Evolutionary conservation across 352 stramenopile species (phyloP), one percentile per base, ranked within the genome.

Genomic region (Globisporangium cederbergense): DNA sequence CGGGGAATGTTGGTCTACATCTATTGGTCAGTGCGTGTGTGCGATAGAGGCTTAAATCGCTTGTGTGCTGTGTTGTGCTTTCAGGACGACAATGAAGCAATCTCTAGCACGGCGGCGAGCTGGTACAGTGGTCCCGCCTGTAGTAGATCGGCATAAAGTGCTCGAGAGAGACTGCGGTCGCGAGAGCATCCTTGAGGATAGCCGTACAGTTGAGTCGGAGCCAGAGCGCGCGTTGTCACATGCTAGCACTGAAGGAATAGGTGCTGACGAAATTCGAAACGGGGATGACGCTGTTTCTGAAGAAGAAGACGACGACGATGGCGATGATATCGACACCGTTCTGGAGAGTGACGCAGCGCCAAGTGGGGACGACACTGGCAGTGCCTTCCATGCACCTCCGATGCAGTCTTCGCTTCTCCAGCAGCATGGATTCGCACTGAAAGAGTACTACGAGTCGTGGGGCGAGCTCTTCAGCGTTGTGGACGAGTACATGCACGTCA

Each of bases 381-480:
- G 40, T n/a, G 0, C 13, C 40, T 11, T 14, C 11, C 40, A 46
- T 6, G 13, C 40, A 16, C 40, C 14, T 46, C 40, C 8, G 40
- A 5, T 13, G 9, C 36, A 40, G 7, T 13, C 9, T 40, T 13
- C 36, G 9, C 36, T 40, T 46, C 40, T 14, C 6, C 40, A 46
- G 40, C 40, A 46, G 40, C 40, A 46, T 1, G 40, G 40, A 2
- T 46, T 46, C 10, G 18, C 25, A 3, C 25, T 32, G 49, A 25
- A 20, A 36, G 22, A 55, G 25, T 40, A 55, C 49, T 55, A 50
- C 43, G 43, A 50, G 43, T 50, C 43, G 18, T 50, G 43, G 43
- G 43, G 28, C 16, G 43, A 50, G 43, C n/a, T 50, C 43, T 14
- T 50, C 5, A 7, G n/a, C 8, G 16, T 13, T 25, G 18, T 50